Conservation (phyloP, 2,329 filamentous ascomycete species). For the Teratosphaeriaceae sp. region DNA sequence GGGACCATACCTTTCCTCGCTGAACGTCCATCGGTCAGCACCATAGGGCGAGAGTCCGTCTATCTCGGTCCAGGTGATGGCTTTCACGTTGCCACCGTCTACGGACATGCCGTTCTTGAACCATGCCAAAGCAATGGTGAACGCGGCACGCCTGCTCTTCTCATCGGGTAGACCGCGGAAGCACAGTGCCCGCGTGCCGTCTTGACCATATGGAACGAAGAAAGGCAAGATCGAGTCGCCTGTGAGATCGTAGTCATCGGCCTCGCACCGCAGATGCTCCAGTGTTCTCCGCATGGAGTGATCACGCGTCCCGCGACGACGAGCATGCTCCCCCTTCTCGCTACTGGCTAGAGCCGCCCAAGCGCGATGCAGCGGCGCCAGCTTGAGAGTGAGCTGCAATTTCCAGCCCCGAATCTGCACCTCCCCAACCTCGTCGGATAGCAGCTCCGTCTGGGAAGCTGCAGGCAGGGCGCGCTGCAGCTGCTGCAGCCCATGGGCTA, state of each 20-base stretch:
- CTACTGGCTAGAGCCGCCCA: constrained; percentile 2
- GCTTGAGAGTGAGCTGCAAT: not conserved
- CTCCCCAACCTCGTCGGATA: constrained; percentile 2
- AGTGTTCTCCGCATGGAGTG: constrained; percentile 1
- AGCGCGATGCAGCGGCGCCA: constrained; percentile 4
- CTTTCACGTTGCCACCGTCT: constrained; percentile 6
- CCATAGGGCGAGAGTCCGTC: not conserved
- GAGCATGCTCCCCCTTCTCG: not conserved
- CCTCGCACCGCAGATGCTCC: constrained; percentile 8
- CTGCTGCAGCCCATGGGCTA: not conserved
- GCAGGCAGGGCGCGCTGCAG: not conserved
- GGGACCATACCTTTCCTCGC: no score
- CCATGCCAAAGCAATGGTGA: constrained; percentile 7
- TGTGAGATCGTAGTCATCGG: constrained; percentile 7
- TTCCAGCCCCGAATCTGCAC: not conserved
- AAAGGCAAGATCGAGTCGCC: constrained; percentile 4
- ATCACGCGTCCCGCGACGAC: not conserved
- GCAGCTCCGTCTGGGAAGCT: not conserved
- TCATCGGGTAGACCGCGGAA: constrained; percentile 1
- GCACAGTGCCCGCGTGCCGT: not conserved
- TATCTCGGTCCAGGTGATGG: constrained; percentile 6
- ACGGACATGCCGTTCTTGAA: constrained; percentile 7
- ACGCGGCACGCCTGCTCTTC: constrained; percentile 1
- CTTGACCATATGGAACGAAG: not conserved
- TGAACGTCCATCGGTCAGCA: not conserved